Conservation (phyloP, 1,139 yeast genomes). For the Geotrichum macrosporum region DNA sequence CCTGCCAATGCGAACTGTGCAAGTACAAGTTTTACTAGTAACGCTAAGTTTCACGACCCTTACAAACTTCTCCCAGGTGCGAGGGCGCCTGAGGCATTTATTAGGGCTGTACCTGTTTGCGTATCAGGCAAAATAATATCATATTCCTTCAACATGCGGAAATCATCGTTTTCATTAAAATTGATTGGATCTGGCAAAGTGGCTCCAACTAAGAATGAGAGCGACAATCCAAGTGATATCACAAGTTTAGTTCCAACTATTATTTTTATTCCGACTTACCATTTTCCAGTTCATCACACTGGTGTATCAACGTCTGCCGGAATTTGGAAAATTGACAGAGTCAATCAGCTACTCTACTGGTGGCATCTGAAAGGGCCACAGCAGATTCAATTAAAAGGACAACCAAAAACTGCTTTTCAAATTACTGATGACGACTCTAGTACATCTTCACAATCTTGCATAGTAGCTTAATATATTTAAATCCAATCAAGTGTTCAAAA, state of each 20-base stretch:
- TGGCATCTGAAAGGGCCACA: conserved; percentile 41
- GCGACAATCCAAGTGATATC: not conserved
- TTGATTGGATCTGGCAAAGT: conserved; percentile 24
- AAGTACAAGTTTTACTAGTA: not conserved
- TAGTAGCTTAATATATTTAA: not conserved
- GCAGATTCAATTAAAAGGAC: conserved; percentile 12
- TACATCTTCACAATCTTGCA: not conserved
- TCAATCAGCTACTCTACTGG: conserved; percentile 65
- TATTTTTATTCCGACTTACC: conserved; percentile 67
- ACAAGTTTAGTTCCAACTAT: conserved; percentile 44
- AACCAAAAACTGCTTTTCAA: not conserved
- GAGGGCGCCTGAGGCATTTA: conserved; percentile 39
- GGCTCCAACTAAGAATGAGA: conserved; percentile 10
- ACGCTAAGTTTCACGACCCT: conserved; percentile 18
- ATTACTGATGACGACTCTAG: not conserved
- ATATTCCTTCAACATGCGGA: conserved; percentile 33
- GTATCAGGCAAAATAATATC: conserved; percentile 32
- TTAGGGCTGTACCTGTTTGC: conserved; percentile 38
- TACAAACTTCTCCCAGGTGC: conserved; percentile 27
- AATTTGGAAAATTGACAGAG: conserved; percentile 47
- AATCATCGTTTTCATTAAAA: conserved; percentile 31
- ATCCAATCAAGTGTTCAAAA: no score
- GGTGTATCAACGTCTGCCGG: conserved; percentile 57
- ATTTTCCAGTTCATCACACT: conserved; percentile 49
- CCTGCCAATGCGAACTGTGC: not conserved